phyloP scores from a whole-genome alignment of 768 basidiomycete genomes.

The Rhodocollybia butyracea region DNA sequence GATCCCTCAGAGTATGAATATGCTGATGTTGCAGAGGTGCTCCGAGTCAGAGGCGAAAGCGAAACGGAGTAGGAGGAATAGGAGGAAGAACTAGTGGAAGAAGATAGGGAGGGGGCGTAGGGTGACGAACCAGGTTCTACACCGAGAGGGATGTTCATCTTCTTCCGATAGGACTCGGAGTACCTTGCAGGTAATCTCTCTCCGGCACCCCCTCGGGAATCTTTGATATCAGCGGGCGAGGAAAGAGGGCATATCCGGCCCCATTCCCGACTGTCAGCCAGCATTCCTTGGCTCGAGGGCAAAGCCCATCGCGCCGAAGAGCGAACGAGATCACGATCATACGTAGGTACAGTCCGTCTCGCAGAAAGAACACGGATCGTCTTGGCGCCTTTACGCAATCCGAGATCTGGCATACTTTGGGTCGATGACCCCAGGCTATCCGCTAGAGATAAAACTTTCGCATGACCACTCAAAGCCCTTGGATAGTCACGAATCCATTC shows the following conservation, averaged over 20 bases:
- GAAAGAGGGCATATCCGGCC: constrained; percentile 62
- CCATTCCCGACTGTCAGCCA: constrained; percentile 49
- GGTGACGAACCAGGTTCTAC: constrained; percentile 53
- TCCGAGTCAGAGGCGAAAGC: background rate
- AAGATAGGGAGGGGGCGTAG: constrained; percentile 8
- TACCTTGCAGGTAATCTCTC: constrained; percentile 54
- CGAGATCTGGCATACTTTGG: constrained; percentile 48
- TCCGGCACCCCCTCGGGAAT: no score
- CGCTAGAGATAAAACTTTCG: constrained; percentile 12
- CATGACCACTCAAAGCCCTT: constrained; percentile 64
- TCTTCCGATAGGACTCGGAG: constrained; percentile 71
- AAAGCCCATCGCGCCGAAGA: constrained; percentile 45
- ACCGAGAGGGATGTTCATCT: constrained; percentile 63
- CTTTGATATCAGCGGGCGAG: no score
- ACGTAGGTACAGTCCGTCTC: constrained; percentile 80
- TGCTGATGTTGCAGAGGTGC: background rate
- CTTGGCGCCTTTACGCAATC: constrained; percentile 53
- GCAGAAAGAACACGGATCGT: constrained; percentile 77
- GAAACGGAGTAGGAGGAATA: background rate
- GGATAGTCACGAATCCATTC: constrained; percentile 93
- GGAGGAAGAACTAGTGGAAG: background rate
- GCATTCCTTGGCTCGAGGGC: background rate
- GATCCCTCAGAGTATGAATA: background rate
- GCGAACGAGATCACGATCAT: constrained; percentile 81
- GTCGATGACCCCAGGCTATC: constrained; percentile 27